phyloP scores from a whole-genome alignment of 257 asterid species.

The Scutellaria minor region DNA sequence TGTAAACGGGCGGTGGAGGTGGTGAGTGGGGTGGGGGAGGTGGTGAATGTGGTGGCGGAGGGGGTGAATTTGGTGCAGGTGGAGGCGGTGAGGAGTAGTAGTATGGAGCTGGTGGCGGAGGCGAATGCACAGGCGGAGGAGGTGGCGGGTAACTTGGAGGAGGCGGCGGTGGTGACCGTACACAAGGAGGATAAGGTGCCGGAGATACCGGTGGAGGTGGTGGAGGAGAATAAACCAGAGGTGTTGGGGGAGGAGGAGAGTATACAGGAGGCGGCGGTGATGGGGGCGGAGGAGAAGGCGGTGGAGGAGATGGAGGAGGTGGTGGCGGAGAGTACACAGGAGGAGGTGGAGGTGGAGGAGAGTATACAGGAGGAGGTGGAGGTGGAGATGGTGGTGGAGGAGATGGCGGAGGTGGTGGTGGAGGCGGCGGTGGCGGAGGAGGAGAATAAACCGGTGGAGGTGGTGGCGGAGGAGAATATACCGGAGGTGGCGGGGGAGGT shows the following conservation, averaged over 20 bases:
- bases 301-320: slow-evolving; percentile 39
- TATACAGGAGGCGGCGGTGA: slow-evolving; percentile 43
- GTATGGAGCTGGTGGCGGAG: slow-evolving; percentile 52
- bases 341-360: slow-evolving; percentile 45
- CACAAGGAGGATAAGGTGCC: slow-evolving; percentile 42
- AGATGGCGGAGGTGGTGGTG: slow-evolving; percentile 33
- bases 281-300: slow-evolving; percentile 43
- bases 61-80: slow-evolving; percentile 38
- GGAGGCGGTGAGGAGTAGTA: slow-evolving; percentile 47
- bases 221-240: slow-evolving; percentile 36
- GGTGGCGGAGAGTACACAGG: slow-evolving; percentile 38
- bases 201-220: slow-evolving; percentile 48
- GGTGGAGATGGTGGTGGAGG: slow-evolving; percentile 30
- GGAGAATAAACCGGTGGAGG: slow-evolving; percentile 36
- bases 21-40: slow-evolving; percentile 51
- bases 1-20: slow-evolving; percentile 48
- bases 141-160: slow-evolving; percentile 44
- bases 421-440: slow-evolving; percentile 38
- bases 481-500: slow-evolving; percentile 38
- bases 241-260: slow-evolving; percentile 55
- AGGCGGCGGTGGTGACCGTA: slow-evolving; percentile 42
- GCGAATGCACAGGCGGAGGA: slow-evolving; percentile 42
- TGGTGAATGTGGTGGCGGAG: slow-evolving; percentile 39
- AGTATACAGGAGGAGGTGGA: slow-evolving; percentile 36
- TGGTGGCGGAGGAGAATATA: slow-evolving; percentile 41